These are phyloP conservation scores for Maudiozyma pseudohumilis DNA, from an alignment of 805 yeast species.

Conservation along the genomic window DNA sequence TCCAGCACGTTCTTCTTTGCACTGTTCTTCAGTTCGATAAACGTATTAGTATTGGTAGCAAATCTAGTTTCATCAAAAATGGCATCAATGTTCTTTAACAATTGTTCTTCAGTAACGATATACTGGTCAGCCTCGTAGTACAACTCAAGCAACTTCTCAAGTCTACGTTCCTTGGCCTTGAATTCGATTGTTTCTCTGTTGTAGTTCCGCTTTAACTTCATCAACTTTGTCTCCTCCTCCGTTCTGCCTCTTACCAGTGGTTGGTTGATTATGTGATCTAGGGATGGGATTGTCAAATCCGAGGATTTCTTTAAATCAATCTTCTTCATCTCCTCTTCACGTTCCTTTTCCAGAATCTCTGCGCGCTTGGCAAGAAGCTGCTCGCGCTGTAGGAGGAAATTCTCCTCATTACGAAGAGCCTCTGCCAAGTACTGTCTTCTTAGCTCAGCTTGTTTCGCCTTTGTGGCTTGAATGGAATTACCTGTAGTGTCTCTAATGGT, in stretches of 20 bases:
- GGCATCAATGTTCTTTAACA: slow-evolving; percentile 18
- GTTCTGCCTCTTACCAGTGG: slow-evolving; percentile 69
- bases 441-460: slow-evolving; percentile 39
- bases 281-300: slow-evolving; percentile 67
- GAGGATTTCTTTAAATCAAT: slow-evolving; percentile 21
- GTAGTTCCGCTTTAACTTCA: slow-evolving; percentile 51
- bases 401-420: slow-evolving; percentile 47
- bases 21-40: slow-evolving; percentile 3
- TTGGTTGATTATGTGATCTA: slow-evolving; percentile 54
- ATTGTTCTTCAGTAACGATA: slow-evolving; percentile 67
- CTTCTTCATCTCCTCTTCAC: slow-evolving; percentile 25
- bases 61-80: slow-evolving; percentile 16
- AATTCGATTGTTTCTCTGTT: slow-evolving; percentile 54
- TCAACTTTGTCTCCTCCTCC: slow-evolving; percentile 49
- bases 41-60: background rate
- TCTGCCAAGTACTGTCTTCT: slow-evolving; percentile 64
- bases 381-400: slow-evolving; percentile 32
- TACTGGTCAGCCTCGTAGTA: slow-evolving; percentile 62
- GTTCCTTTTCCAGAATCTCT: slow-evolving; percentile 29
- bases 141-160: slow-evolving; percentile 52
- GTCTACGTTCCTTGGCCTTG: slow-evolving; percentile 41
- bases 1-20: slow-evolving; percentile 11
- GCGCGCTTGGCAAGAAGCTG: slow-evolving; percentile 28
- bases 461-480: slow-evolving; percentile 20
- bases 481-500: slow-evolving; percentile 8